Conservation (phyloP, 345 rosid species). For the Cardamine chenopodiifolia region DNA sequence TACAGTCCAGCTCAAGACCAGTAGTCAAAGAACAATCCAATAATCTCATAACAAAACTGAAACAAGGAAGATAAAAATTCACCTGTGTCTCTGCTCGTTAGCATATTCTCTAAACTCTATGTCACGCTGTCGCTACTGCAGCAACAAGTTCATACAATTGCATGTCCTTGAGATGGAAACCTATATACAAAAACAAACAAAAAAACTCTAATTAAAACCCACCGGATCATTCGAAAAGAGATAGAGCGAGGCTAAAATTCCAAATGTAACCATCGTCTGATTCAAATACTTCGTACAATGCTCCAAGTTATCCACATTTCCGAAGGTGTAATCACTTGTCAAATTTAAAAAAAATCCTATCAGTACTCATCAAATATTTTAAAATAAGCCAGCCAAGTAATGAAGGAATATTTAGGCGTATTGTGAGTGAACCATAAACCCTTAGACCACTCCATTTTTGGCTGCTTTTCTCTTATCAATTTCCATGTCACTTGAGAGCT, state of each 20-base stretch:
- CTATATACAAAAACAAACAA: too few species aligned
- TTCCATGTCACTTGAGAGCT: too few species aligned
- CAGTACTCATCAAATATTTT: not conserved
- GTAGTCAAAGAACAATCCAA: not conserved
- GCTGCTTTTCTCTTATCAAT: too few species aligned
- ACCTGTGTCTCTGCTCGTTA: conserved; percentile 93
- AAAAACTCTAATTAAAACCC: conserved; percentile 20
- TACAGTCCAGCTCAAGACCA: not conserved
- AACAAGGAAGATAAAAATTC: not conserved
- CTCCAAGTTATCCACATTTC: conserved; percentile 80
- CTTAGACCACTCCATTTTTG: too few species aligned
- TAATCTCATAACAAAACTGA: not conserved
- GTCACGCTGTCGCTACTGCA: conserved; percentile 93
- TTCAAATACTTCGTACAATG: conserved; percentile 93
- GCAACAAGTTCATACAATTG: conserved; percentile 82
- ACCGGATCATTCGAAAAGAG: conserved; percentile 94
- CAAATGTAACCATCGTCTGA: conserved; percentile 91
- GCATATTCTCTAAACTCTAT: conserved; percentile 92
- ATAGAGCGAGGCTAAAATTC: conserved; percentile 93
- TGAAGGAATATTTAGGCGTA: too few species aligned
- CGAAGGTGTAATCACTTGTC: conserved; percentile 75
- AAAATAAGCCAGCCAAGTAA: conserved; percentile 10
- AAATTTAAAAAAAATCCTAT: conserved; percentile 2
- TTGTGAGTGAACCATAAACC: too few species aligned
- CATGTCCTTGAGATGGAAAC: conserved; percentile 94